phyloP scores from a whole-genome alignment of 768 basidiomycete species.

The Suillus sp. region DNA sequence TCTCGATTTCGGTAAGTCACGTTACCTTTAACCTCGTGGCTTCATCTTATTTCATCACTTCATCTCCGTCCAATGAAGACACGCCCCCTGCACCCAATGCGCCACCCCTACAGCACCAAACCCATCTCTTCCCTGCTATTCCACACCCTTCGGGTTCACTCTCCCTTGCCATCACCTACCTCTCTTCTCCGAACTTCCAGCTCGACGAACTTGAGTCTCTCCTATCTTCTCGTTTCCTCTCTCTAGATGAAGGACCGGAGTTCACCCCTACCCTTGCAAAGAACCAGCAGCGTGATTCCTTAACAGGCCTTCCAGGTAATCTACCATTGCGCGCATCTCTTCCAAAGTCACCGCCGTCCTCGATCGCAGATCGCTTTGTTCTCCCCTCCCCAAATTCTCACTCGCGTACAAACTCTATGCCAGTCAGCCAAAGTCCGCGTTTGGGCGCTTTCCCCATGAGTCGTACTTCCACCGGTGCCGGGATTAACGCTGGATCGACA shows the following conservation, averaged over 20 bases:
- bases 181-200: slow-evolving; percentile 67
- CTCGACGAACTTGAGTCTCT: slow-evolving; percentile 78
- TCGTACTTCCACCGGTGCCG: slow-evolving; percentile 36
- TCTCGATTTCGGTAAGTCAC: slow-evolving; percentile 43
- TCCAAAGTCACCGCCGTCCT: slow-evolving; percentile 48
- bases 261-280: slow-evolving; percentile 75
- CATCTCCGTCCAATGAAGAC: slow-evolving; percentile 39
- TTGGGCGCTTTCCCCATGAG: slow-evolving; percentile 37
- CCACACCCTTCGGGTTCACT: slow-evolving; percentile 71
- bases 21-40: slow-evolving; percentile 23
- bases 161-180: slow-evolving; percentile 62
- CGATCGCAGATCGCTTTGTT: slow-evolving; percentile 50
- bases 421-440: slow-evolving; percentile 39
- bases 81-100: slow-evolving; percentile 41
- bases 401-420: slow-evolving; percentile 40
- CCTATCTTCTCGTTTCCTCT: slow-evolving; percentile 71
- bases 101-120: slow-evolving; percentile 48
- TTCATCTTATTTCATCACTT: slow-evolving; percentile 19
- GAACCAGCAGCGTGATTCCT: slow-evolving; percentile 61
- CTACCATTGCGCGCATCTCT: slow-evolving; percentile 43
- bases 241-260: slow-evolving; percentile 61
- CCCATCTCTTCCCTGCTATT: slow-evolving; percentile 65
- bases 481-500: slow-evolving; percentile 33
- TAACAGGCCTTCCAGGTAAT: slow-evolving; percentile 45
- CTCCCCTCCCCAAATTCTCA: slow-evolving; percentile 33